phyloP scores from a whole-genome alignment of 169 alveolate genomes.

The Eimeria praecox region DNA sequence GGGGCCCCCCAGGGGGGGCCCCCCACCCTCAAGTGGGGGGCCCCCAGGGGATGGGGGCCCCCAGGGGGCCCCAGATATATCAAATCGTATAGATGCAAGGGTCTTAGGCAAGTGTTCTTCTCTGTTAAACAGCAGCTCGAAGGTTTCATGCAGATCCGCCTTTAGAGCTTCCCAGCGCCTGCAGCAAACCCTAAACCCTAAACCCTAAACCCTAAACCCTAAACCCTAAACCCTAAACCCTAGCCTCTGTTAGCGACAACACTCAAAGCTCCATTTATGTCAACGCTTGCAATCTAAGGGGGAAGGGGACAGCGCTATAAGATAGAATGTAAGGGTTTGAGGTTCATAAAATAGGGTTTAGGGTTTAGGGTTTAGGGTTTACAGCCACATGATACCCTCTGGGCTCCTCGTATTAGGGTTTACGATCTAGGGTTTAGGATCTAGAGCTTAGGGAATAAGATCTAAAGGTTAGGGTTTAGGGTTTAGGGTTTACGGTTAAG shows the following conservation, averaged over 20 bases:
- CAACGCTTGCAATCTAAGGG: too few relatives aligned
- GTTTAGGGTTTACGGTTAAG: slow-evolving; percentile 36
- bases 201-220: slow-evolving; percentile 35
- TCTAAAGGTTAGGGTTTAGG: background rate
- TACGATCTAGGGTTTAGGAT: background rate
- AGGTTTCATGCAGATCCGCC: slow-evolving; percentile 24
- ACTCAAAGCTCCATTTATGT: too few relatives aligned
- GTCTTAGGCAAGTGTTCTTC: background rate
- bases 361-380: background rate
- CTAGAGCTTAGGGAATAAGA: background rate
- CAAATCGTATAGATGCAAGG: background rate
- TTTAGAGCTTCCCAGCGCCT: slow-evolving; percentile 23
- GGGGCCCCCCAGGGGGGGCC: background rate
- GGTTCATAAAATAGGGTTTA: background rate
- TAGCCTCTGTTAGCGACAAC: background rate
- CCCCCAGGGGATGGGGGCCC: background rate
- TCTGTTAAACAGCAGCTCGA: background rate
- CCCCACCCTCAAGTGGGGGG: background rate
- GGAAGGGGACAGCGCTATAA: background rate
- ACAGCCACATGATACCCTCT: too few relatives aligned
- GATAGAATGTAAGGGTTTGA: background rate
- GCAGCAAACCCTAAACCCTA: background rate
- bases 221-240: slow-evolving; percentile 48
- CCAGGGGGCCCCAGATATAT: background rate
- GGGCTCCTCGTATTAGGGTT: too few relatives aligned